Percentiles rank a stretch among this genome's conserved stretches.
These are phyloP conservation scores for Chlamydomonas sp. DNA, from an alignment of 139 green algal genomes.

Conservation along the genomic window DNA sequence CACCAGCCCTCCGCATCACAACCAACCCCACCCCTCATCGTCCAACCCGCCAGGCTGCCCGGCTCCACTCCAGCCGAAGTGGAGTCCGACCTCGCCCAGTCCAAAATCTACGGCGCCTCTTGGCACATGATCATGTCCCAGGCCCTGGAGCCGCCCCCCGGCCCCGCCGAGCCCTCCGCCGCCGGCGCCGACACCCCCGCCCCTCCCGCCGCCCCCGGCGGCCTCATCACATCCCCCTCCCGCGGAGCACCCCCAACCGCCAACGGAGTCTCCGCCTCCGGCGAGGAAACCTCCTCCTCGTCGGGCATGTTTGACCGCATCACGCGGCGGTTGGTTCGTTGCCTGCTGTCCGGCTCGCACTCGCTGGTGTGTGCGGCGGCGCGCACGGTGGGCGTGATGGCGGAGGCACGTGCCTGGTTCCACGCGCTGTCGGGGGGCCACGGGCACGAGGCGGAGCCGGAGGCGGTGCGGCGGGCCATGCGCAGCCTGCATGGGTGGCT, in stretches of 20 bases:
- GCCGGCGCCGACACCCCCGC: not conserved
- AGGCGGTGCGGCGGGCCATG: constrained; percentile 27
- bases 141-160: constrained; percentile 35
- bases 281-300: not conserved
- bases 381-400: constrained; percentile 20
- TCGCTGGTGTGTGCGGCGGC: constrained; percentile 25
- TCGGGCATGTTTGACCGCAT: constrained; percentile 46
- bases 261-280: not conserved
- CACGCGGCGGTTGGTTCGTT: constrained; percentile 40
- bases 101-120: constrained; percentile 46
- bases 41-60: not conserved
- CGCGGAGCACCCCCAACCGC: not conserved
- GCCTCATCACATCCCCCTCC: not conserved
- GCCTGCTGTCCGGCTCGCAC: constrained; percentile 33
- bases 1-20: not conserved
- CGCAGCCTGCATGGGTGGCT: constrained; percentile 4
- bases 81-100: not conserved
- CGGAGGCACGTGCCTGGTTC: constrained; percentile 51
- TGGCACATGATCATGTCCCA: constrained; percentile 73
- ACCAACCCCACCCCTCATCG: not conserved
- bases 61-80: not conserved
- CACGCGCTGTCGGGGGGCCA: constrained; percentile 35
- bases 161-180: not conserved
- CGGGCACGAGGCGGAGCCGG: constrained; percentile 38
- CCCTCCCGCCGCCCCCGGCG: not conserved